These are phyloP conservation scores for Botrytis hyacinthi DNA, from an alignment of 2,329 filamentous ascomycete species.

Conservation along the genomic window DNA sequence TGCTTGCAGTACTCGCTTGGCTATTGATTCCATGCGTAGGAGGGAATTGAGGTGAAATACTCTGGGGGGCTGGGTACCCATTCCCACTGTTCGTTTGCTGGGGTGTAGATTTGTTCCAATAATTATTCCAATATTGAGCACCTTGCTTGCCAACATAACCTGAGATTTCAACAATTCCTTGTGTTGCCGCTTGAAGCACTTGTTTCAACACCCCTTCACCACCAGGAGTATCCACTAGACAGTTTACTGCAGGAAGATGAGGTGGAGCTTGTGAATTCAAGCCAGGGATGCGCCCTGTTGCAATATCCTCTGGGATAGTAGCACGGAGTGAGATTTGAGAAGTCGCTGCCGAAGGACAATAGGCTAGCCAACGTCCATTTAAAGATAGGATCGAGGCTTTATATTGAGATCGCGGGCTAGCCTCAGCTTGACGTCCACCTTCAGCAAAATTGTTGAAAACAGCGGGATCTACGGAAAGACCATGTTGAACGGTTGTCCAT, in stretches of 20 bases:
- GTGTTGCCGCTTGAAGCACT: conserved; percentile 74
- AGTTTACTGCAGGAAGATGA: conserved; percentile 63
- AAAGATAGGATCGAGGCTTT: conserved; percentile 68
- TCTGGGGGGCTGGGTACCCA: conserved; percentile 33
- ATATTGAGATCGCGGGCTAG: conserved; percentile 41
- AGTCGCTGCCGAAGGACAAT: conserved; percentile 69
- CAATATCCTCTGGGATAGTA: conserved; percentile 54
- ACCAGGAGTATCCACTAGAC: conserved; percentile 69
- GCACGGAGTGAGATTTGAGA: conserved; percentile 70
- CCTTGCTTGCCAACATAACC: conserved; percentile 77
- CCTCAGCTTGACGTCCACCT: conserved; percentile 42
- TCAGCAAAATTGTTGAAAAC: conserved; percentile 28
- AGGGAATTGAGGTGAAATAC: conserved; percentile 56
- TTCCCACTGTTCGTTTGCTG: conserved; percentile 46
- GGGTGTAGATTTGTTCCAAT: conserved; percentile 63
- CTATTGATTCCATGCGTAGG: conserved; percentile 68
- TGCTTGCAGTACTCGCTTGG: conserved; percentile 47
- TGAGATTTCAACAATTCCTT: conserved; percentile 72
- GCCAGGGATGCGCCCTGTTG: conserved; percentile 54
- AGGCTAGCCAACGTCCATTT: conserved; percentile 72
- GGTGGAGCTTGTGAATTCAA: conserved; percentile 63
- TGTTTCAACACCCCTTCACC: conserved; percentile 71
- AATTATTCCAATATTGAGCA: conserved; percentile 74
- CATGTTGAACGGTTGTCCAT: conserved; percentile 81
- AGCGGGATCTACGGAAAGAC: conserved; percentile 43